Base-by-base conservation (phyloP, 164 flowering plant species). In the Chimonanthus praecox region DNA sequence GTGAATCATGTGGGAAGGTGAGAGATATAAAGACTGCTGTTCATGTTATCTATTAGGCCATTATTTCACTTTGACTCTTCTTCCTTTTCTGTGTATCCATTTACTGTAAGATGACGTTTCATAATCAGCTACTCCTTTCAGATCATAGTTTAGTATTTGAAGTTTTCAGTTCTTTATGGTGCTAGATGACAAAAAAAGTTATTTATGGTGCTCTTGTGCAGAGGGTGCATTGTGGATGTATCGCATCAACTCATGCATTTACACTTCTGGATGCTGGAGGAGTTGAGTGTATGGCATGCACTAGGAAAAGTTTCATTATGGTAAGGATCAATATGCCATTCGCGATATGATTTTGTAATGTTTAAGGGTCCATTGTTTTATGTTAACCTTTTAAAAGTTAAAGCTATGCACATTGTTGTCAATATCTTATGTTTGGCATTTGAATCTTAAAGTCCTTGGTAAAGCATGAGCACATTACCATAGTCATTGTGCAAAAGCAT, bases 151-250 rank as follows among this genome's bases (percentile, higher is more conserved):
- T 77, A 20, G 49, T 33, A 33, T 33, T 33, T 33, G 33, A 9
- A 47, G 64, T 45, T 46, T 44, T 9, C 68, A 44, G 68, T 66
- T 66, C 44, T 72, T 49, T 50, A 47, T 33, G 58, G 46, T 64
- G 7, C 33, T 13, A 45, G 49, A 8, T 33, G 33, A 33, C 33
- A 33, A 33, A 33, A 33, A 33, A 33, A 33, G 33, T 33, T 33
- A 33, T 33, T 33, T 33, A 33, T 33, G 33, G 33, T 33, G 33
- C 33, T 33, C 67, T 70, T 68, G 58, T 82, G 87, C 96, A 94
- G 99, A 83, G 83, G 69, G 78, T 92, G 71, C 99, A 94, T 75
- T 94, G 98, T 82, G 99, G 99, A 77, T 94, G 99, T 68, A 87
- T 92, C 73, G 94, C 84, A 72, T 94, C 99, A 54, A 49, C 77